Conservation (phyloP, 2,329 filamentous ascomycete genomes). For the Thielaviopsis euricoi region DNA sequence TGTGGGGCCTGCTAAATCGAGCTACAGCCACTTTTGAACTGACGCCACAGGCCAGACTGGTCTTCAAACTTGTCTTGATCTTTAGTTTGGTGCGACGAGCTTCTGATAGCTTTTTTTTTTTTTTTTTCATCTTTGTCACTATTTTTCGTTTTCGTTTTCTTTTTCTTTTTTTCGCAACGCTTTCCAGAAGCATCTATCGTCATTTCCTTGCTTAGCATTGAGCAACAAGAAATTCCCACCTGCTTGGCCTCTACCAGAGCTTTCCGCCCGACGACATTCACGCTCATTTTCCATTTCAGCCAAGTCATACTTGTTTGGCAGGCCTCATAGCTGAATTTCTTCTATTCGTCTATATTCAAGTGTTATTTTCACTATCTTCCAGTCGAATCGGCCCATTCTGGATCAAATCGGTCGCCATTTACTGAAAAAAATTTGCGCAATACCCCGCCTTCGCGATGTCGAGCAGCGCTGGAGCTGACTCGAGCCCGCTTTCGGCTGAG, state of each 20-base stretch:
- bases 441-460: conserved; percentile 13
- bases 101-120: not conserved
- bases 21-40: not conserved
- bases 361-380: too few species aligned
- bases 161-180: not conserved
- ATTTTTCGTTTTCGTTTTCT: not conserved
- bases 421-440: too few species aligned
- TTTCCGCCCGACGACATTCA: too few species aligned
- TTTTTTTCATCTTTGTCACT: not conserved
- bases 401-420: too few species aligned
- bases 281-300: too few species aligned
- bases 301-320: too few species aligned
- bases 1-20: not conserved
- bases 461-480: conserved; percentile 41
- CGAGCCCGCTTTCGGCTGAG: conserved; percentile 38
- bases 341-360: too few species aligned
- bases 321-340: too few species aligned
- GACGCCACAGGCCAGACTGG: not conserved
- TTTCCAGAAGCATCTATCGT: not conserved
- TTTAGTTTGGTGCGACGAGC: not conserved
- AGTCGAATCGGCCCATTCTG: too few species aligned
- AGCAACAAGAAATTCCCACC: too few species aligned
- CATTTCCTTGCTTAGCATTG: not conserved
- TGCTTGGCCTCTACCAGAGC: too few species aligned
- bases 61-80: not conserved